A percentile compares a stretch with the other conserved stretches of the same genome.
phyloP scores from a whole-genome alignment of 2,329 filamentous ascomycete genomes.

The Stagonosporopsis tanaceti region DNA sequence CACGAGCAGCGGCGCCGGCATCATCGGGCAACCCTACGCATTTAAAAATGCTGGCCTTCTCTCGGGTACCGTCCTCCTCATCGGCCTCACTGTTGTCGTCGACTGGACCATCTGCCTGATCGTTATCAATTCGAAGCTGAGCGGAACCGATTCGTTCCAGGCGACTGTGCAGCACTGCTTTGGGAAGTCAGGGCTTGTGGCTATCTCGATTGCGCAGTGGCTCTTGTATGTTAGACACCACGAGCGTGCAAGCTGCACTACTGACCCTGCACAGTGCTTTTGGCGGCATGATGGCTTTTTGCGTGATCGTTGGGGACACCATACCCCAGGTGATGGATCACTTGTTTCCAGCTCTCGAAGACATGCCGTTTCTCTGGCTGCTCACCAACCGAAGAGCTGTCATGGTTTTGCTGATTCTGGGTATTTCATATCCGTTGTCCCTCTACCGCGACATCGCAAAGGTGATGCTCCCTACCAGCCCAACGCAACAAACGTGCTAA shows the following conservation, averaged over 20 bases:
- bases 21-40: conserved; percentile 90
- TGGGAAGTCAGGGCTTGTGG: conserved; percentile 83
- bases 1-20: conserved; percentile 64
- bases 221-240: conserved; percentile 68
- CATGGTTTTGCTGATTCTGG: conserved; percentile 86
- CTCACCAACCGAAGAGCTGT: conserved; percentile 82
- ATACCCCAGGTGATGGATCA: conserved; percentile 89
- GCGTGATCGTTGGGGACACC: conserved; percentile 94
- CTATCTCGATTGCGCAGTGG: conserved; percentile 94
- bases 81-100: conserved; percentile 81
- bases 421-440: conserved; percentile 88
- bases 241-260: neutral
- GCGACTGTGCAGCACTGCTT: conserved; percentile 96
- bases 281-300: conserved; percentile 98
- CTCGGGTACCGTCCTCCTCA: conserved; percentile 78
- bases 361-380: conserved; percentile 80
- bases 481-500: conserved; percentile 41
- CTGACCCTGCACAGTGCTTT: conserved; percentile 69
- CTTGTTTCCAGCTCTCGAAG: conserved; percentile 77
- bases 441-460: conserved; percentile 97
- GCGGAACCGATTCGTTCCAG: conserved; percentile 92
- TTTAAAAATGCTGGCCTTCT: conserved; percentile 88
- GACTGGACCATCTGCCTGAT: conserved; percentile 99
- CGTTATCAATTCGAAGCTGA: conserved; percentile 96
- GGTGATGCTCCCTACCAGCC: conserved; percentile 41